These are phyloP conservation scores for Pleurozium schreberi DNA, from an alignment of 225 moss, liverwort and hornwort genomes.

Conservation along the genomic window DNA sequence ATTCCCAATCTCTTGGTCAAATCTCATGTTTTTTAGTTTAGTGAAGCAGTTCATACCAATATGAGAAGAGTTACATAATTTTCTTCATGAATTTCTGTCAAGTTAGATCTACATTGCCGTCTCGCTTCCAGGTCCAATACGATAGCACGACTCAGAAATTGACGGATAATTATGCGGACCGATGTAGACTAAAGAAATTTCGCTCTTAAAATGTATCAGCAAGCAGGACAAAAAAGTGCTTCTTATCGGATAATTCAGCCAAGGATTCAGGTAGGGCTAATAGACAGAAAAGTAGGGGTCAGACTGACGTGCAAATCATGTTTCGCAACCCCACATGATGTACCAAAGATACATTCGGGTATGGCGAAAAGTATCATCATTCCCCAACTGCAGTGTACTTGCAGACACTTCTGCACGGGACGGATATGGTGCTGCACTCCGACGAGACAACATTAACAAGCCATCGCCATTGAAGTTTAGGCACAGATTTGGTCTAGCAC, in stretches of 20 bases:
- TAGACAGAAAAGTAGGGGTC: neutral
- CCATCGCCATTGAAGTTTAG: neutral
- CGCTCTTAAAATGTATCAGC: too few species aligned
- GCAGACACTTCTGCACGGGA: neutral
- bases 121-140: too few species aligned
- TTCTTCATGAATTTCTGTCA: neutral
- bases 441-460: neutral
- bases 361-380: neutral
- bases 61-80: too few species aligned
- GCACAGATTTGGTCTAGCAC: constrained; percentile 7
- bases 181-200: too few species aligned
- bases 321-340: constrained; percentile 33
- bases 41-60: rapidly evolving
- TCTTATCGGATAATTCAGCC: rapidly evolving
- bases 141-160: too few species aligned
- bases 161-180: rapidly evolving
- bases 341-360: neutral
- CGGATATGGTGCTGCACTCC: neutral
- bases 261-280: neutral
- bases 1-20: too few species aligned
- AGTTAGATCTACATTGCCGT: rapidly evolving
- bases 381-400: neutral
- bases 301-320: constrained; percentile 59
- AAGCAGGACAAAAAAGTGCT: too few species aligned
- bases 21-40: rapidly evolving